A percentile compares a stretch with the other conserved stretches of the same genome.
These are phyloP conservation scores for Termitomyces sp. DNA, from an alignment of 1,284 basidiomycete species.

Conservation along the genomic window DNA sequence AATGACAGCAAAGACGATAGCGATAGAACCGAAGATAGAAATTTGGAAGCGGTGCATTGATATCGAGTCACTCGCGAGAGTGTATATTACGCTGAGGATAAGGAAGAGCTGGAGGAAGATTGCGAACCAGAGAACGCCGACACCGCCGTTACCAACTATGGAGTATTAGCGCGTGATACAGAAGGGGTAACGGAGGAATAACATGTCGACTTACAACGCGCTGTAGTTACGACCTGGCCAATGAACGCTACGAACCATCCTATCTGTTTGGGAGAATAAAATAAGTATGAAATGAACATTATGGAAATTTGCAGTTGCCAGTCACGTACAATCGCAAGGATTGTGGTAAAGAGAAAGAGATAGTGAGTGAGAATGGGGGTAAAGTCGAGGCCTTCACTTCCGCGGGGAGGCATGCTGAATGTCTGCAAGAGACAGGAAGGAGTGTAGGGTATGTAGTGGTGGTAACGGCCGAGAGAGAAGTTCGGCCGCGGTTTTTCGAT, in stretches of 20 bases:
- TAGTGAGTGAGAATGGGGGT: constrained; percentile 87
- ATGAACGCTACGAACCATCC: constrained; percentile 95
- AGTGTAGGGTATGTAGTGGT: constrained; percentile 6
- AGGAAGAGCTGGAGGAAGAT: constrained; percentile 85
- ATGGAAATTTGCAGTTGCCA: constrained; percentile 25
- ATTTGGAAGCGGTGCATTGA: constrained; percentile 86
- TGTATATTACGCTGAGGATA: constrained; percentile 76
- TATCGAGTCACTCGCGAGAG: constrained; percentile 80
- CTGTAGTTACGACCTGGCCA: constrained; percentile 66
- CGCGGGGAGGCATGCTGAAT: constrained; percentile 46
- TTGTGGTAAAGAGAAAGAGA: constrained; percentile 81
- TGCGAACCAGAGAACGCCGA: constrained; percentile 85
- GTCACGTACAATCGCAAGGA: constrained; percentile 67
- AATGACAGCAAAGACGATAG: constrained; percentile 83
- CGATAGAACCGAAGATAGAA: constrained; percentile 79
- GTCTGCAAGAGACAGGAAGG: constrained; percentile 17
- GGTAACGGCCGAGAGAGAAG: constrained; percentile 7
- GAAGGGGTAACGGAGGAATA: neutral
- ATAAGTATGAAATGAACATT: neutral
- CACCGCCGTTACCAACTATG: constrained; percentile 41
- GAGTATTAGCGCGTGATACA: constrained; percentile 15
- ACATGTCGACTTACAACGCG: constrained; percentile 46
- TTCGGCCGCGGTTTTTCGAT: constrained; percentile 4
- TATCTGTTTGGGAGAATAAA: constrained; percentile 39
- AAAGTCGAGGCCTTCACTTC: constrained; percentile 65